phyloP scores from a whole-genome alignment of 768 basidiomycete species.

The Hypsizygus marmoreus region DNA sequence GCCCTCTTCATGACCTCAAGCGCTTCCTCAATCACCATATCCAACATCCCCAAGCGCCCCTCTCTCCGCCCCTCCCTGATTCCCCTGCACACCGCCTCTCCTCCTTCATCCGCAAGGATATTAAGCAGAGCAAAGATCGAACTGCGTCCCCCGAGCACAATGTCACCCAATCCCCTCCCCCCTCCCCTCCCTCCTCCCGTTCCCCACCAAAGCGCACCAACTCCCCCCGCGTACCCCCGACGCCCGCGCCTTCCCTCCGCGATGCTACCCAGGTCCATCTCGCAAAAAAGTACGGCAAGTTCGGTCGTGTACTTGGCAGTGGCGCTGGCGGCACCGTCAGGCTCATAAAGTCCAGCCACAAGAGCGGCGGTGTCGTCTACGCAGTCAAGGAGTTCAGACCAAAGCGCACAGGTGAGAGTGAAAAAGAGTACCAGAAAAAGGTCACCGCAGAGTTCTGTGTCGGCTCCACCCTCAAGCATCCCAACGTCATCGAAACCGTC shows the following conservation, averaged over 20 bases:
- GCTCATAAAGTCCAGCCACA: constrained; percentile 83
- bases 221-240: constrained; percentile 23
- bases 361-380: constrained; percentile 83
- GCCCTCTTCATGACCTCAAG: constrained; percentile 89
- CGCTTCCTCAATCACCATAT: constrained; percentile 95
- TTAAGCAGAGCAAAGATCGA: constrained; percentile 48
- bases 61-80: constrained; percentile 21
- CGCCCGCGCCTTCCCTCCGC: constrained; percentile 54
- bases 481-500: constrained; percentile 96
- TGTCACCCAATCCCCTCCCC: constrained; percentile 22
- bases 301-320: constrained; percentile 92
- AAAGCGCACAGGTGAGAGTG: constrained; percentile 82
- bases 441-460: constrained; percentile 99
- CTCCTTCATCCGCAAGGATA: constrained; percentile 30
- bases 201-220: constrained; percentile 15
- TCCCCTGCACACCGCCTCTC: constrained; percentile 25
- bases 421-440: constrained; percentile 99
- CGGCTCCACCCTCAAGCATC: constrained; percentile 89
- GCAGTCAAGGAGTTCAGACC: constrained; percentile 98
- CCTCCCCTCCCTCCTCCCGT: constrained; percentile 17
- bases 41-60: constrained; percentile 44
- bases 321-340: constrained; percentile 99
- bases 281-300: constrained; percentile 99
- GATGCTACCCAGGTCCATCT: constrained; percentile 89
- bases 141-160: constrained; percentile 39